A percentile compares a stretch with the other conserved stretches of the same genome.
phyloP scores from a whole-genome alignment of 2,329 filamentous ascomycete species.

The Domatiomyces catenatus region DNA sequence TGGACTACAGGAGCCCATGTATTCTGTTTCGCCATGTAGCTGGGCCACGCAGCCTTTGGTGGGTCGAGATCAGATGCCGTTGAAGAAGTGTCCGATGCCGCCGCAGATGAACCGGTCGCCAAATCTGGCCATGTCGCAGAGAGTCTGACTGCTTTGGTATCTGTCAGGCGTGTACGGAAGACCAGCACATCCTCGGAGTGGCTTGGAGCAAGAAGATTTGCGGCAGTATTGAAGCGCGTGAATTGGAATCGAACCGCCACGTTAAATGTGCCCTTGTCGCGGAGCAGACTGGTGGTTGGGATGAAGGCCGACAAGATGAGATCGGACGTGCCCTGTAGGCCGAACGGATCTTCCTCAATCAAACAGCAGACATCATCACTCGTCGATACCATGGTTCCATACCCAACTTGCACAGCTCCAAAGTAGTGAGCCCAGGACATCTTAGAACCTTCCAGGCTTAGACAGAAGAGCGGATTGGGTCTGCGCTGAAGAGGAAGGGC shows the following conservation, averaged over 20 bases:
- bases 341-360: not conserved
- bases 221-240: not conserved
- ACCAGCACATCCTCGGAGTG: not conserved
- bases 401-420: not conserved
- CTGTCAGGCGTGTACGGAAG: not conserved
- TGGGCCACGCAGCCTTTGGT: not conserved
- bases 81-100: too few relatives aligned
- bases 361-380: not conserved
- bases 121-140: not conserved
- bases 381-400: not conserved
- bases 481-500: conserved; percentile 3
- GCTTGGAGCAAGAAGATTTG: not conserved
- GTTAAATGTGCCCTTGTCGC: not conserved
- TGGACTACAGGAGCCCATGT: not conserved
- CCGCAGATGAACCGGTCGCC: not conserved
- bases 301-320: not conserved
- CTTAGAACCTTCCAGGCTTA: conserved; percentile 2
- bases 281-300: not conserved
- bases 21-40: not conserved
- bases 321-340: not conserved
- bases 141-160: not conserved
- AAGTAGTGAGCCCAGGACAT: not conserved
- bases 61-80: not conserved
- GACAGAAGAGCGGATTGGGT: conserved; percentile 7
- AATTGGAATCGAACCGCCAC: not conserved